A percentile compares a stretch with the other conserved stretches of the same genome.
Conservation (phyloP, 75 land plant species). For the Pinus albicaulis region DNA sequence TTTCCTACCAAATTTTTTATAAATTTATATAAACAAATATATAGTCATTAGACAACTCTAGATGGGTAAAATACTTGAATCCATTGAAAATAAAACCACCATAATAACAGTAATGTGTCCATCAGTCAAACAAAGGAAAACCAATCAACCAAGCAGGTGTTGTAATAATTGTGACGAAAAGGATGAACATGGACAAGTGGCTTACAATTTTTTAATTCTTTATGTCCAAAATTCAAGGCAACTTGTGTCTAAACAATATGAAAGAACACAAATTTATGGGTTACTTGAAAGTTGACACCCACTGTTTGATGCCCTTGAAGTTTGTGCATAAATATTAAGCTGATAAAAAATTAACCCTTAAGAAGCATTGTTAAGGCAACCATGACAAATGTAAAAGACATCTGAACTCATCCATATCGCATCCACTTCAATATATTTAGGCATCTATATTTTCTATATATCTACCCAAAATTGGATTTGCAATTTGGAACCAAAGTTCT, state of each 20-base stretch:
- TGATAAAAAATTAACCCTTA: too few species aligned
- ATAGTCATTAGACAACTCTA: not conserved
- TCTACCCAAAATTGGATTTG: too few species aligned
- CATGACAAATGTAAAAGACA: too few species aligned
- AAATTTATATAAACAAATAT: not conserved
- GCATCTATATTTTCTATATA: too few species aligned
- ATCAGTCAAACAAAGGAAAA: not conserved
- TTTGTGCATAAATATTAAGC: too few species aligned
- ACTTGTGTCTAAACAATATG: not conserved
- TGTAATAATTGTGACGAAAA: not conserved
- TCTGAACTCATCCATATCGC: too few species aligned
- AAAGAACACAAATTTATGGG: too few species aligned
- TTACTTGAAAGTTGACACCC: too few species aligned
- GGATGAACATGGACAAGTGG: not conserved
- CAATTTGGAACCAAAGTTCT: too few species aligned
- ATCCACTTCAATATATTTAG: too few species aligned
- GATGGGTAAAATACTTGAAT: not conserved
- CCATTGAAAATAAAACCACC: not conserved
- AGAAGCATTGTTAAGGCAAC: too few species aligned
- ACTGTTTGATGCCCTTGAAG: too few species aligned
- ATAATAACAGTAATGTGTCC: not conserved
- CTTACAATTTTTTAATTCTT: not conserved
- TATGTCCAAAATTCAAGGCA: not conserved
- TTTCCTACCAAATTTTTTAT: not conserved
- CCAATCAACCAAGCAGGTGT: not conserved